phyloP scores from a whole-genome alignment of 2,329 filamentous ascomycete species.

The Furcasterigmium sp. region DNA sequence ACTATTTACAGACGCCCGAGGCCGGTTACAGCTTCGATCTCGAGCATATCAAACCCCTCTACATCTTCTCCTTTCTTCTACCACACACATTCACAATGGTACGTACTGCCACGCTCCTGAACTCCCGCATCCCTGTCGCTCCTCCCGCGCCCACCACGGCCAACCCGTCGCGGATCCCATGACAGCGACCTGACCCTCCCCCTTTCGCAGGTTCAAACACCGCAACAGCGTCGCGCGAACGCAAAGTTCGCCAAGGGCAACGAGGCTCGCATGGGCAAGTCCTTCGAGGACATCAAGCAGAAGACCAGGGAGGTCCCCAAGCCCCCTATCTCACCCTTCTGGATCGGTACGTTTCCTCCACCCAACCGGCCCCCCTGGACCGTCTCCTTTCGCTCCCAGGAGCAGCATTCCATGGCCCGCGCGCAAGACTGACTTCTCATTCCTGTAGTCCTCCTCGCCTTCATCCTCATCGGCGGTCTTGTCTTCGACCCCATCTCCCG shows the following conservation, averaged over 20 bases:
- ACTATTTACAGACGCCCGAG: background rate
- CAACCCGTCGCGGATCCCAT: no score
- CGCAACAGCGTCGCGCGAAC: slow-evolving; percentile 76
- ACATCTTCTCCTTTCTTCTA: background rate
- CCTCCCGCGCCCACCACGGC: no score
- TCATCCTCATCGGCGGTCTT: slow-evolving; percentile 57
- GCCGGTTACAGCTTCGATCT: background rate
- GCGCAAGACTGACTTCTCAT: slow-evolving; percentile 1
- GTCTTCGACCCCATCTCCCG: slow-evolving; percentile 53
- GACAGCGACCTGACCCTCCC: background rate
- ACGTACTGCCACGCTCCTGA: slow-evolving; percentile 3
- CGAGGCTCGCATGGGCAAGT: slow-evolving; percentile 70
- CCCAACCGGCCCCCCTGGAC: no score
- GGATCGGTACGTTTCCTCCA: slow-evolving; percentile 47
- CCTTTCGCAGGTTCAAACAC: slow-evolving; percentile 66
- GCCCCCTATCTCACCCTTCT: slow-evolving; percentile 59
- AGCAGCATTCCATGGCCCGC: no score
- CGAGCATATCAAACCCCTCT: background rate
- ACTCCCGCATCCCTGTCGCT: background rate
- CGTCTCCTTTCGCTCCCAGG: background rate
- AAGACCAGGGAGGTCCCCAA: slow-evolving; percentile 48
- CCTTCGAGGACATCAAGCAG: slow-evolving; percentile 60
- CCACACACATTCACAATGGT: slow-evolving; percentile 12
- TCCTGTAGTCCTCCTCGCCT: slow-evolving; percentile 46
- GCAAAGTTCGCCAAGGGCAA: slow-evolving; percentile 71